phyloP scores from a whole-genome alignment of 176 grass and related monocot genomes.

The Triticum urartu region DNA sequence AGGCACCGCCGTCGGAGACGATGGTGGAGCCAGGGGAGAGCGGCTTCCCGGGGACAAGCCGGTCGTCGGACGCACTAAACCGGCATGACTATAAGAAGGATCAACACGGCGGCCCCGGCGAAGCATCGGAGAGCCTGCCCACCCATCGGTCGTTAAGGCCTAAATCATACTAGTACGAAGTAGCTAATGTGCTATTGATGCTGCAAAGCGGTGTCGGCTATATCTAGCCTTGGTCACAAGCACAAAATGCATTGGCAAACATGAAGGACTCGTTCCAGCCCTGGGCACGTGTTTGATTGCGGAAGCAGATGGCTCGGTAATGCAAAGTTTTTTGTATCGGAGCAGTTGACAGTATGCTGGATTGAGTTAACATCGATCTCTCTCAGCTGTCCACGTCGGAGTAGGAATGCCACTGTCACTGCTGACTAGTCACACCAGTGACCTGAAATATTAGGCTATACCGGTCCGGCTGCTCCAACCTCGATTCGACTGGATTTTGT shows the following conservation, averaged over 20 bases:
- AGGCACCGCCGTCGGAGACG: background rate
- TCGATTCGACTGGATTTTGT: no score
- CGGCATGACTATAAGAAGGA: background rate
- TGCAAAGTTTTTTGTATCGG: background rate
- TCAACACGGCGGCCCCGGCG: background rate
- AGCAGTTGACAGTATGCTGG: background rate
- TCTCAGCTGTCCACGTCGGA: background rate
- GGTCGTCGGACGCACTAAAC: background rate
- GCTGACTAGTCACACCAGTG: background rate
- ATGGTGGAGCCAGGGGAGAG: background rate
- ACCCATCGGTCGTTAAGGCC: background rate
- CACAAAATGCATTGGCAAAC: background rate
- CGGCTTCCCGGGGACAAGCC: constrained; percentile 13
- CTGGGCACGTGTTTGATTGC: background rate
- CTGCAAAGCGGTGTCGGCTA: no score
- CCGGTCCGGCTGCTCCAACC: no score
- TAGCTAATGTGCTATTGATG: no score
- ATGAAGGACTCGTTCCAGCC: background rate
- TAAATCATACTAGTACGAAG: no score
- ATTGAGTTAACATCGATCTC: background rate
- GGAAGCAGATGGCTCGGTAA: background rate
- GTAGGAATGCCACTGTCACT: background rate
- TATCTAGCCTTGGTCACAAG: no score
- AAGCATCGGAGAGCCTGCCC: background rate
- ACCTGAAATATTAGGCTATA: background rate